Base-by-base conservation (phyloP, 75 land plant genomes). In the Cunninghamia lanceolata region DNA sequence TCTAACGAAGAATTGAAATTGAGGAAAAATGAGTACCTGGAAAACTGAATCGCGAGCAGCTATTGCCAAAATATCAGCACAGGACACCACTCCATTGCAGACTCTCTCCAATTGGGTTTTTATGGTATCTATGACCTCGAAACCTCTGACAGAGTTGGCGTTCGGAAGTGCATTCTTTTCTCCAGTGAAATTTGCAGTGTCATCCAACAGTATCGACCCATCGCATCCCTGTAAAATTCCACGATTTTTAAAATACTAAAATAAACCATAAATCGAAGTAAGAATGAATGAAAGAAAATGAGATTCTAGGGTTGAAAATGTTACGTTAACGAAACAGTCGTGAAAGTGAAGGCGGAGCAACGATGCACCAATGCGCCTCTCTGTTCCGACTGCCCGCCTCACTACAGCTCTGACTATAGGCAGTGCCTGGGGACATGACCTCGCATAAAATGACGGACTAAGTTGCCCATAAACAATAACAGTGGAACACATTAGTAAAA, bases 151-250 rank as follows among this genome's bases (percentile, higher is more conserved):
- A 10, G 90, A 89, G 52, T 84, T 85, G 25, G 34, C 84, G 82
- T 93, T 93, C 42, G 91, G 89, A 8, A 4, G 0, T 1, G 94
- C 91, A 0, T 83, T 82, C 50, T 92, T 88, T 85, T 92, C 93
- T 2, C 89, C 83, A 16, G 66, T 59, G 5, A 59, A 4, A 59
- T 21, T 59, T 19, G 73, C 52, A 16, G 87, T 77, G 59, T 90
- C 93, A 50, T 89, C 93, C n/a, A 93, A 38, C 52, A 93, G 92
- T 3, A 93, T 75, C 14, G 91, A 88, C 17, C 85, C 94, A 84
- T 91, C 93, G 38, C 93, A 93, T 40, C 93, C 94, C 91, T 90
- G 83, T 11, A 30, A 42, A 21, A 16, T 32, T 56, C 66, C 76
- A 19, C 1, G 50, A 50, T 21, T 4, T 77, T 9, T 8, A 77